Evolutionary conservation across 2,329 filamentous ascomycete genomes (phyloP).

Genomic region (Arachnomyces sp.): DNA sequence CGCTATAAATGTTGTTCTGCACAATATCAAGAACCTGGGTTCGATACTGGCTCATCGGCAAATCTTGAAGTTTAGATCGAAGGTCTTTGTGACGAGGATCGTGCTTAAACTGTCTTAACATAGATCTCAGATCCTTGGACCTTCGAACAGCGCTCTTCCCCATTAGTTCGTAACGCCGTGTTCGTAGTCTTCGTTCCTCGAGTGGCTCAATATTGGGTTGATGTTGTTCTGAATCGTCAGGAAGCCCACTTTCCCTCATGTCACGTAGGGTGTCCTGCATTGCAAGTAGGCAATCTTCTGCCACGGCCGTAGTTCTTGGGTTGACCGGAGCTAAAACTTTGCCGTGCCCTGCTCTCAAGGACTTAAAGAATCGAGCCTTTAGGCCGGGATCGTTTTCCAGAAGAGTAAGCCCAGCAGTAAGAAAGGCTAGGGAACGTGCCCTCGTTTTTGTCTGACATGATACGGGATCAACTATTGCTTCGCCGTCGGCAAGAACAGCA

Average conservation of each 20-base stretch:
- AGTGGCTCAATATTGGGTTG: too few species aligned
- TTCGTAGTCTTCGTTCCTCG: neutral
- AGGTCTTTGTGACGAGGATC: conserved; percentile 16
- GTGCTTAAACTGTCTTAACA: conserved; percentile 10
- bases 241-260: too few species aligned
- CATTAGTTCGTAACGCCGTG: conserved; percentile 10
- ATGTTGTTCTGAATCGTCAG: too few species aligned
- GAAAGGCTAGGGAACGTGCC: neutral
- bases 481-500: neutral
- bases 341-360: neutral
- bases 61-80: conserved; percentile 24
- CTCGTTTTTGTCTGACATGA: too few species aligned
- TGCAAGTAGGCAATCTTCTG: conserved; percentile 1
- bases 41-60: conserved; percentile 36
- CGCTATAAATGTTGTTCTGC: conserved; percentile 34
- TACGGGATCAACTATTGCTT: neutral
- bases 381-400: neutral
- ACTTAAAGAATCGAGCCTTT: neutral
- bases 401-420: neutral
- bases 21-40: conserved; percentile 32
- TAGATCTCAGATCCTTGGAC: conserved; percentile 7
- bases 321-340: neutral
- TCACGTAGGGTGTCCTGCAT: conserved; percentile 5
- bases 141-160: conserved; percentile 12
- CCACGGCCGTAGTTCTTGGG: neutral